A percentile compares a stretch with the other conserved stretches of the same genome.
Conservation (phyloP, 257 asterid genomes). For the Forsythia viridissima region DNA sequence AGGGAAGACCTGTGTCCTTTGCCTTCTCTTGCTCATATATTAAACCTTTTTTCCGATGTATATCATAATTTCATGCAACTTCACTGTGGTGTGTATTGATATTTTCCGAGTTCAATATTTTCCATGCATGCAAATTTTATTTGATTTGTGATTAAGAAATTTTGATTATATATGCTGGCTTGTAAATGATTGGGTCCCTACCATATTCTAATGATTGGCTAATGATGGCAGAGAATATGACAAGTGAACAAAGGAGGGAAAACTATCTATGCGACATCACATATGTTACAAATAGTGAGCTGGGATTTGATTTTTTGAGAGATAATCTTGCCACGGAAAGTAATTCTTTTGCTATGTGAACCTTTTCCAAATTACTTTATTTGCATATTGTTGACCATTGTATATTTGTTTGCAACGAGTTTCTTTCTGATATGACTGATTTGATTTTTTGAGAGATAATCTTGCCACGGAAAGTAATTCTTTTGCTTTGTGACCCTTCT, state of each 20-base stretch:
- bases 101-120: background rate
- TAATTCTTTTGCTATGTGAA: constrained; percentile 41
- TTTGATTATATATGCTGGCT: constrained; percentile 15
- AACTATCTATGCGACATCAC: constrained; percentile 91
- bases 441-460: constrained; percentile 91
- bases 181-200: constrained; percentile 17
- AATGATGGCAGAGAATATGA: constrained; percentile 82
- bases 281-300: constrained; percentile 95
- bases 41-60: constrained; percentile 3
- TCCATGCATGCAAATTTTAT: constrained; percentile 5
- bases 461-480: constrained; percentile 95
- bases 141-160: constrained; percentile 1
- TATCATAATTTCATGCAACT: constrained; percentile 9
- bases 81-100: no score
- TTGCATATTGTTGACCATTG: constrained; percentile 17
- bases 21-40: background rate
- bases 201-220: constrained; percentile 31
- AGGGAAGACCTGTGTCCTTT: background rate
- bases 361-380: constrained; percentile 20
- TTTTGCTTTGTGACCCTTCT: constrained; percentile 32
- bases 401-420: background rate
- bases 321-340: constrained; percentile 99
- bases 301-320: constrained; percentile 93
- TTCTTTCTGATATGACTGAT: constrained; percentile 42
- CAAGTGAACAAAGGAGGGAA: constrained; percentile 91